phyloP scores from a whole-genome alignment of 441 rosid species.

The Omphalea diandra region DNA sequence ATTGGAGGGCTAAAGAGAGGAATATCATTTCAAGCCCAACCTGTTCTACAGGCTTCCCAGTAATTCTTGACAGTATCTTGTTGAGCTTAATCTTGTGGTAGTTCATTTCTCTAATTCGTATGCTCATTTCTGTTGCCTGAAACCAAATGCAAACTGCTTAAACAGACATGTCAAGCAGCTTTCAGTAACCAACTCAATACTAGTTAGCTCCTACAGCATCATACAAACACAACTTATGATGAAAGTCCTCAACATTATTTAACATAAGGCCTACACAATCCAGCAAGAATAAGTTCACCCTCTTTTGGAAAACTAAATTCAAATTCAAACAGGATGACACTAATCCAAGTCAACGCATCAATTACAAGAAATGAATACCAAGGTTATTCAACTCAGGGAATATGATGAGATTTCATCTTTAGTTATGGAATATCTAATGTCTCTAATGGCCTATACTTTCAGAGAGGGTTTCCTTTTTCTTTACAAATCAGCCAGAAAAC shows the following conservation, averaged over 20 bases:
- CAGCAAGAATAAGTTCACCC: background rate
- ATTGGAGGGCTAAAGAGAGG: slow-evolving; percentile 5
- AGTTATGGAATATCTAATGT: background rate
- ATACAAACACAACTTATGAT: background rate
- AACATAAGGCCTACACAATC: background rate
- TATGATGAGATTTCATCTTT: background rate
- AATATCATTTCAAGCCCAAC: slow-evolving; percentile 26
- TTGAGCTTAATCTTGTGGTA: slow-evolving; percentile 73
- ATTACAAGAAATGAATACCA: background rate
- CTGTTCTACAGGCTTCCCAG: slow-evolving; percentile 73
- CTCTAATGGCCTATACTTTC: background rate
- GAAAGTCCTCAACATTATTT: background rate
- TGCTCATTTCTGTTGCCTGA: slow-evolving; percentile 75
- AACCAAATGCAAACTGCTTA: slow-evolving; percentile 26
- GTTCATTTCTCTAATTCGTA: slow-evolving; percentile 71
- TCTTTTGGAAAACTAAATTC: background rate
- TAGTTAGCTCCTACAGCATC: no score
- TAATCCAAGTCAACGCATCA: background rate
- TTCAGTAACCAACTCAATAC: no score
- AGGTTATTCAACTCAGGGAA: background rate
- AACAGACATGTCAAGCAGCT: background rate
- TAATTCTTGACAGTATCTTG: slow-evolving; percentile 73
- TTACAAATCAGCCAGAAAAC: background rate
- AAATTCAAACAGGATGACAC: background rate
- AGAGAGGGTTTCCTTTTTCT: background rate